phyloP scores from a whole-genome alignment of 2,329 filamentous ascomycete genomes.

The Sporothrix inflata region DNA sequence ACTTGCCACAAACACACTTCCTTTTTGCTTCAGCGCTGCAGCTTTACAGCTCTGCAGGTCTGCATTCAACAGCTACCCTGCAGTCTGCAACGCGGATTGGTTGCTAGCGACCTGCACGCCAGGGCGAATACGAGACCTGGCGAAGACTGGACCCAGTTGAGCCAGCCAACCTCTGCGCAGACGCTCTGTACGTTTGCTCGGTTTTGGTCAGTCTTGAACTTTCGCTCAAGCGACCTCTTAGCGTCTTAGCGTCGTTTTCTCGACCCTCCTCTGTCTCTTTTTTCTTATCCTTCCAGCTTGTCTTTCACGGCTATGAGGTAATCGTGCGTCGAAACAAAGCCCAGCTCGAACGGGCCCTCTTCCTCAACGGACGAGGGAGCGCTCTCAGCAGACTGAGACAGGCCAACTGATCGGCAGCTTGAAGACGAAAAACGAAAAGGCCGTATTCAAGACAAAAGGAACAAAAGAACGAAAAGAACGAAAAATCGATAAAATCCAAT shows the following conservation, averaged over 20 bases:
- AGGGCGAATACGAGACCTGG: slow-evolving; percentile 27
- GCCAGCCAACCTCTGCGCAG: neutral
- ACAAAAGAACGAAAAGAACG: neutral
- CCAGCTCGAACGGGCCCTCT: slow-evolving; percentile 12
- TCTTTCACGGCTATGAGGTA: slow-evolving; percentile 25
- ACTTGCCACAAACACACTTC: neutral
- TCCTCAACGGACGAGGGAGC: neutral
- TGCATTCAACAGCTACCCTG: slow-evolving; percentile 21
- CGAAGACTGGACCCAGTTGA: neutral
- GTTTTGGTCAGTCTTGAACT: neutral
- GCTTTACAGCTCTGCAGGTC: neutral
- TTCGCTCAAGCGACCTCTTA: neutral
- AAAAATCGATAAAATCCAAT: slow-evolving; percentile 16
- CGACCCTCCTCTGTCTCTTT: neutral
- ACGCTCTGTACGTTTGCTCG: neutral
- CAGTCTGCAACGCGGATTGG: slow-evolving; percentile 26
- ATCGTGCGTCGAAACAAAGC: slow-evolving; percentile 14
- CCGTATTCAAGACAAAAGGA: too few species aligned
- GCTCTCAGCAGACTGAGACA: slow-evolving; percentile 15
- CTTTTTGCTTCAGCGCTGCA: neutral
- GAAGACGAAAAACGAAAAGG: neutral
- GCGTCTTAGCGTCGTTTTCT: neutral
- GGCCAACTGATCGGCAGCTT: neutral
- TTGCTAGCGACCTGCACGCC: slow-evolving; percentile 25
- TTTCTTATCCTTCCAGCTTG: neutral